phyloP scores from a whole-genome alignment of 768 basidiomycete species.

The Mycena epipterygia region DNA sequence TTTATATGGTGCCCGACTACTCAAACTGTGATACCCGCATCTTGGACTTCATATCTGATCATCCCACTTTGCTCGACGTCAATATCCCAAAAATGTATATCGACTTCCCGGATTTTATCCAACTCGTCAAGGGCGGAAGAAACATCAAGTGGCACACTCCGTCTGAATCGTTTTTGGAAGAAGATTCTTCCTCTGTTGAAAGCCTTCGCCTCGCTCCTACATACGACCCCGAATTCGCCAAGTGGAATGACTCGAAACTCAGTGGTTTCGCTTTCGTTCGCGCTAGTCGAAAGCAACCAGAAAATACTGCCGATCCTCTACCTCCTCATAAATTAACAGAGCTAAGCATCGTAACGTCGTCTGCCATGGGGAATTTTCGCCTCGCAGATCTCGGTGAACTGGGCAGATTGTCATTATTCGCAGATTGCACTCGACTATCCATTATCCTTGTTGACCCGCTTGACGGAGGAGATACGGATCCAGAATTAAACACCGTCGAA shows the following conservation, averaged over 20 bases:
- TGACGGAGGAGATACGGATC: not conserved
- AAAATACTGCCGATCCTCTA: not conserved
- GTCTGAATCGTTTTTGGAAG: too few relatives aligned
- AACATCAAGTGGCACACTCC: too few relatives aligned
- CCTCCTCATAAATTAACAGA: not conserved
- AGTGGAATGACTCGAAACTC: not conserved
- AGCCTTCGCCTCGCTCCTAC: not conserved
- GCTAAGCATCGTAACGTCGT: not conserved
- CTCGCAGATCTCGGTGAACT: not conserved
- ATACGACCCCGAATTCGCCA: not conserved
- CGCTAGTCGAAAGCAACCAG: not conserved
- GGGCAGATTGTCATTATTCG: slow-evolving; percentile 1
- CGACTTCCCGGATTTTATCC: not conserved
- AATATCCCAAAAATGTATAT: not conserved
- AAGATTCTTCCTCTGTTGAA: too few relatives aligned
- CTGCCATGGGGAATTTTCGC: not conserved
- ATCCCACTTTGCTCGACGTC: slow-evolving; percentile 4
- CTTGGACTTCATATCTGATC: slow-evolving; percentile 8
- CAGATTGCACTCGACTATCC: slow-evolving; percentile 14
- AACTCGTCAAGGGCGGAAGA: not conserved
- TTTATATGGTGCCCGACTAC: not conserved
- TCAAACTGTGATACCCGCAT: not conserved
- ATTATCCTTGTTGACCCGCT: not conserved
- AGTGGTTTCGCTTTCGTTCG: slow-evolving; percentile 3
- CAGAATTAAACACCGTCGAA: not conserved